Evolutionary conservation across 805 yeast species (phyloP), one percentile per base, ranked within the genome.

Genomic region (Candida ipomoeae): DNA sequence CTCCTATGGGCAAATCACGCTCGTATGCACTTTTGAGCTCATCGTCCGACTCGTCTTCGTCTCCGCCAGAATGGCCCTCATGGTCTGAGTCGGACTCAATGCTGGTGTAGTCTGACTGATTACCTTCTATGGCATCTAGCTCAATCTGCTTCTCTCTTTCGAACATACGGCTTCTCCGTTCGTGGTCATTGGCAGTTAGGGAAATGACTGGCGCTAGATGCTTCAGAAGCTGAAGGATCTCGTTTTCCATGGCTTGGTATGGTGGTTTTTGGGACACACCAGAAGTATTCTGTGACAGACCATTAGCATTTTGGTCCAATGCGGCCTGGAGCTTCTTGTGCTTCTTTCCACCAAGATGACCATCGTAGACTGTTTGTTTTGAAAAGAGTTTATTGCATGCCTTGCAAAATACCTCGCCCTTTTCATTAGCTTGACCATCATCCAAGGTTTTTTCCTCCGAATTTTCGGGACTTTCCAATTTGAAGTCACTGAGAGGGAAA

Each of bases 341-440:
- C 57, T 84, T 84, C 62, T 86, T 87, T 1, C 96, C 96, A 1
- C 59, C 52, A 23, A 89, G 65, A 71, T 92, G 97, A 2, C 79
- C 83, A 3, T 77, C 66, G 62, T 73, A 90, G 0, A 87, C 94
- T 0, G 89, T 68, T 26, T 69, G 69, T 47, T 85, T 84, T 13
- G 86, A 69, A 62, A 88, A 90, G 17, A 59, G 50, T 60, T 81
- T 85, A 29, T 78, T 73, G 62, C 97, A 92, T 0, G 78, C 75
- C 4, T 65, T 55, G 62, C 97, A 92, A 56, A 65, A 85, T 1
- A 79, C 71, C 50, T 62, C 62, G 46, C 48, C 60, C 44, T 36
- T 49, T 18, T 33, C 53, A 44, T 31, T 62, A 23, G 20, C 50
- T 31, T 20, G 56, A 48, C 72, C 59, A 39, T 50, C 49, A 10